These are phyloP conservation scores for Mycosphaerella arachidis DNA, from an alignment of 2,329 filamentous ascomycete species.

Conservation along the genomic window DNA sequence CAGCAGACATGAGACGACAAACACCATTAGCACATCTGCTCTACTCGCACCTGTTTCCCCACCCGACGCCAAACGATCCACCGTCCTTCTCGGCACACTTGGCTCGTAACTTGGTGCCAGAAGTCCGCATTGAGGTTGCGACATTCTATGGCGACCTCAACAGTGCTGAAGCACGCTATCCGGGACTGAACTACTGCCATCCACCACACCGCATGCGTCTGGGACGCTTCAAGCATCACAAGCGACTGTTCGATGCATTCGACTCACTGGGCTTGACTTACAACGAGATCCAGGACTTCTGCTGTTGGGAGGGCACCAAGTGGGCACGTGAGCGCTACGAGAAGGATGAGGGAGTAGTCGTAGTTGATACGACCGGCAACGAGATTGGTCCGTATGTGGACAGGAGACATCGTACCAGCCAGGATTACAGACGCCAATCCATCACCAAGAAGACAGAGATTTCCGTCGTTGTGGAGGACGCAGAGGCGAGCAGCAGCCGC, in stretches of 20 bases:
- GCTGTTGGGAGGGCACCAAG: slow-evolving; percentile 77
- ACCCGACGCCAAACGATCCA: slow-evolving; percentile 63
- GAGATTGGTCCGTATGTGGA: slow-evolving; percentile 60
- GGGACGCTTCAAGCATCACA: slow-evolving; percentile 70
- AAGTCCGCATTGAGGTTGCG: slow-evolving; percentile 74
- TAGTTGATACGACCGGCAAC: slow-evolving; percentile 67
- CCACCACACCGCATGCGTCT: slow-evolving; percentile 71
- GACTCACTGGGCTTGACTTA: slow-evolving; percentile 64
- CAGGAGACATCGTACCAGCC: slow-evolving; percentile 17
- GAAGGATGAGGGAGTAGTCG: slow-evolving; percentile 65
- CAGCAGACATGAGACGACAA: slow-evolving; percentile 62
- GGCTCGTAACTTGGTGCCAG: slow-evolving; percentile 65
- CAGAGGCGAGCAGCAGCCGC: slow-evolving; percentile 15
- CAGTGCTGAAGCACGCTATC: slow-evolving; percentile 75
- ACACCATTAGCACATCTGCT: slow-evolving; percentile 66
- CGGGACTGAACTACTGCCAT: slow-evolving; percentile 73
- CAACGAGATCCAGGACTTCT: slow-evolving; percentile 65
- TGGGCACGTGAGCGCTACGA: slow-evolving; percentile 81
- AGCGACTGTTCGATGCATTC: slow-evolving; percentile 70
- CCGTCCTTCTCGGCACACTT: slow-evolving; percentile 67
- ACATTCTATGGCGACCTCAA: slow-evolving; percentile 76
- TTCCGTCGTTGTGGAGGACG: slow-evolving; percentile 29
- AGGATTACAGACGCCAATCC: slow-evolving; percentile 23
- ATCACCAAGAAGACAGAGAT: slow-evolving; percentile 34
- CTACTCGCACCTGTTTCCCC: slow-evolving; percentile 69